Conservation (phyloP, 345 rosid genomes). For the Populus davidiana region DNA sequence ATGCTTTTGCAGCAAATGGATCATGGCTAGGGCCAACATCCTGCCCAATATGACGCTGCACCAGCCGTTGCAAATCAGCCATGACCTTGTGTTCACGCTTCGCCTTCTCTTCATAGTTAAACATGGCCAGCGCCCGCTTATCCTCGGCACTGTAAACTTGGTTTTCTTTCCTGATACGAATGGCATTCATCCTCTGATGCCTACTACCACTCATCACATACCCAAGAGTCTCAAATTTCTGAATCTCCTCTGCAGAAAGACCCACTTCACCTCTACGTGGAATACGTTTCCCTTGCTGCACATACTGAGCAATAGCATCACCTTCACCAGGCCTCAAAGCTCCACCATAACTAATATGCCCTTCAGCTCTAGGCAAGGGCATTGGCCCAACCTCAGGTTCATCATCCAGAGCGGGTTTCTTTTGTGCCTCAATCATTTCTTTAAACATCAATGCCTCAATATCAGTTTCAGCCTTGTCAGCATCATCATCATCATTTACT, state of each 20-base stretch:
- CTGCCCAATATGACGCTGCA: constrained; percentile 93
- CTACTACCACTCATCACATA: constrained; percentile 99
- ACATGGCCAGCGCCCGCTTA: constrained; percentile 94
- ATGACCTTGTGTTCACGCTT: constrained; percentile 97
- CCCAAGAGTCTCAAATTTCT: constrained; percentile 84
- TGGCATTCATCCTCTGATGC: constrained; percentile 97
- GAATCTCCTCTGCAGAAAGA: constrained; percentile 94
- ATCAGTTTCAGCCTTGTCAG: constrained; percentile 45
- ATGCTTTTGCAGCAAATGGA: constrained; percentile 68
- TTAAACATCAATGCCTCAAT: constrained; percentile 64
- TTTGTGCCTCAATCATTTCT: constrained; percentile 78
- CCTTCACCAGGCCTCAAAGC: constrained; percentile 99
- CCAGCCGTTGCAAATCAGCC: constrained; percentile 89
- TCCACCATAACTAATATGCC: constrained; percentile 98
- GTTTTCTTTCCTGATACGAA: constrained; percentile 98
- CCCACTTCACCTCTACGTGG: constrained; percentile 99
- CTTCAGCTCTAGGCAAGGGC: constrained; percentile 88
- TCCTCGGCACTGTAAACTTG: constrained; percentile 99
- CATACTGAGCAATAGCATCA: constrained; percentile 97
- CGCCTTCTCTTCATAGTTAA: constrained; percentile 95
- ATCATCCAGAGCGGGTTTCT: constrained; percentile 59
- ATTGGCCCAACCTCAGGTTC: constrained; percentile 84
- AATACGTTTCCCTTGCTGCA: constrained; percentile 97
- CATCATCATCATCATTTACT: constrained; percentile 41
- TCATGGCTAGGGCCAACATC: constrained; percentile 95